Evolutionary conservation across 768 basidiomycete species (phyloP).

Genomic region (Pleurotus giganteus): DNA sequence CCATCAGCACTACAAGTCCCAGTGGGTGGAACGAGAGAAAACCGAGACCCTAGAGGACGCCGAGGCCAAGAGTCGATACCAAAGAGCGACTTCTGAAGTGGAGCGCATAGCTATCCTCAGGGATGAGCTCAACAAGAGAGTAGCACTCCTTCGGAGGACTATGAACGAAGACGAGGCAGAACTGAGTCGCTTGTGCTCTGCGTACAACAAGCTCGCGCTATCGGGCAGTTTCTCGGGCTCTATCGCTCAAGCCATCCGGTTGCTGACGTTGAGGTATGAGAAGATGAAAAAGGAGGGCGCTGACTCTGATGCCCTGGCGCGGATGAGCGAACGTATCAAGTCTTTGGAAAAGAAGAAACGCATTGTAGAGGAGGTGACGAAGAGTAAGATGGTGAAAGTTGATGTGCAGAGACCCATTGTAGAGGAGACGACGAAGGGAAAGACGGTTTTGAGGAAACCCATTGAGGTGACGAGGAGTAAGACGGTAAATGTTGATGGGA

Average conservation of each 20-base stretch:
- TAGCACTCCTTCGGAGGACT: slow-evolving; percentile 2
- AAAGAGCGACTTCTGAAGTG: slow-evolving; percentile 11
- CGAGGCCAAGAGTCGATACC: slow-evolving; percentile 15
- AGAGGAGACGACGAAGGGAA: slow-evolving; percentile 4
- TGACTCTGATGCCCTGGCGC: not conserved
- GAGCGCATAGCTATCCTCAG: slow-evolving; percentile 1
- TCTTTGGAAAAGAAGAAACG: not conserved
- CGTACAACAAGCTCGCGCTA: slow-evolving; percentile 13
- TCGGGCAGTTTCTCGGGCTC: slow-evolving; percentile 16
- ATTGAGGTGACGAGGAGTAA: slow-evolving; percentile 1
- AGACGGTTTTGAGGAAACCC: not conserved
- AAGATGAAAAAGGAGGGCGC: slow-evolving; percentile 3
- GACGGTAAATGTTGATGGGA: not conserved
- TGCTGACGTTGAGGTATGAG: slow-evolving; percentile 10
- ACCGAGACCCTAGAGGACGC: slow-evolving; percentile 11
- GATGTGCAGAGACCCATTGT: slow-evolving; percentile 3
- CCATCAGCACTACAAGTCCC: slow-evolving; percentile 16
- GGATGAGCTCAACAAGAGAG: not conserved
- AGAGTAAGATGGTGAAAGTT: not conserved
- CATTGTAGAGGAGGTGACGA: slow-evolving; percentile 8
- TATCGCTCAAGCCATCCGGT: slow-evolving; percentile 4
- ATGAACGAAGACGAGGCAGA: not conserved
- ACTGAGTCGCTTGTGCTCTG: slow-evolving; percentile 4
- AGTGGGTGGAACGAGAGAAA: slow-evolving; percentile 12
- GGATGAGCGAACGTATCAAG: slow-evolving; percentile 3